A percentile compares a stretch with the other conserved stretches of the same genome.
phyloP scores from a whole-genome alignment of 345 rosid species.

The Ceriops tagal region DNA sequence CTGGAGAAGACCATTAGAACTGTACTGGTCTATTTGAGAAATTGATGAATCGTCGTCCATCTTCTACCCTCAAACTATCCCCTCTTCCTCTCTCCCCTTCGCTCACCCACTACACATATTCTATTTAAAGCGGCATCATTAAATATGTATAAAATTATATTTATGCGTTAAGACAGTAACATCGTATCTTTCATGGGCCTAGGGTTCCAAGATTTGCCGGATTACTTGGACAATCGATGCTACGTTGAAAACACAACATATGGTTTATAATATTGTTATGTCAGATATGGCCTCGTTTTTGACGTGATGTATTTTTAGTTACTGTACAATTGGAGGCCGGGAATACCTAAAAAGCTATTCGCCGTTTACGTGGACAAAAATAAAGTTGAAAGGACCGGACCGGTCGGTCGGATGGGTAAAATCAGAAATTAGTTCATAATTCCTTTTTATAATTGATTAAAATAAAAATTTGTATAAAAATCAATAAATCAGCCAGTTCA shows the following conservation, averaged over 20 bases:
- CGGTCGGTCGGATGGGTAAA: too few relatives aligned
- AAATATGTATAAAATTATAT: neutral
- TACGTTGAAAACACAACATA: too few relatives aligned
- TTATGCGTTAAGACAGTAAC: neutral
- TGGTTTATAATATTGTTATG: too few relatives aligned
- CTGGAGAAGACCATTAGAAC: constrained; percentile 21
- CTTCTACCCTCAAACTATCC: neutral
- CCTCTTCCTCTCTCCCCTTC: neutral
- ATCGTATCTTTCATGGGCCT: constrained; percentile 25
- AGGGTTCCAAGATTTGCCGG: constrained; percentile 13
- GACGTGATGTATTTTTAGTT: neutral
- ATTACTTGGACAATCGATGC: too few relatives aligned
- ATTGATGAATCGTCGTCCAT: constrained; percentile 26
- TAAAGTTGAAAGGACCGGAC: too few relatives aligned
- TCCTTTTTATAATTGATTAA: too few relatives aligned
- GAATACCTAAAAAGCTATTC: neutral
- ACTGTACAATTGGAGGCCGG: constrained; percentile 18
- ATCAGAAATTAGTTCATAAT: too few relatives aligned
- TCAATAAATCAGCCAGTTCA: too few relatives aligned
- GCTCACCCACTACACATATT: neutral
- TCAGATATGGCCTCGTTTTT: too few relatives aligned
- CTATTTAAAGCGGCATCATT: neutral
- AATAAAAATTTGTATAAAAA: too few relatives aligned
- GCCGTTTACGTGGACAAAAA: too few relatives aligned
- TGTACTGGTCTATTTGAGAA: constrained; percentile 19